Conservation (phyloP, 1,139 yeast genomes). For the Pichia cactophila region DNA sequence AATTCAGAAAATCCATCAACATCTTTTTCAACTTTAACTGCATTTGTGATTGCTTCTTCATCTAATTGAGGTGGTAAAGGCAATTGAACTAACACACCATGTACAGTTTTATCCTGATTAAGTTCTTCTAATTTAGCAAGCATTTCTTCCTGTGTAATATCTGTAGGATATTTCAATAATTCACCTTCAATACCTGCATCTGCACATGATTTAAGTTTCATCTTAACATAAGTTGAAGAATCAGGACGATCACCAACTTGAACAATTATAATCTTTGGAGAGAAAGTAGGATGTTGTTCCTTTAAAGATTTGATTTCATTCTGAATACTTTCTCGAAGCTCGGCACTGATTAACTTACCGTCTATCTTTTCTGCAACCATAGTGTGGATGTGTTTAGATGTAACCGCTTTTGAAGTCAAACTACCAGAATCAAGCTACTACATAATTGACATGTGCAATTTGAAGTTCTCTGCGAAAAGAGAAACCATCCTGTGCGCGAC, state of each 20-base stretch:
- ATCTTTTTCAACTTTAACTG: conserved; percentile 62
- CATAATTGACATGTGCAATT: background rate
- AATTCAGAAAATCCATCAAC: conserved; percentile 75
- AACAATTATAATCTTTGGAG: conserved; percentile 59
- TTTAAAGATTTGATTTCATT: conserved; percentile 46
- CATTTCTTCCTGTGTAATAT: conserved; percentile 48
- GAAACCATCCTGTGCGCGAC: too few relatives aligned
- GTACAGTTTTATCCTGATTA: conserved; percentile 56
- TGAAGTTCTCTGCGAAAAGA: too few relatives aligned
- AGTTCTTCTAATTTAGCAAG: conserved; percentile 47
- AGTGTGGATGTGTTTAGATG: background rate
- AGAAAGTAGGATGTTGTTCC: conserved; percentile 42
- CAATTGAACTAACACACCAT: conserved; percentile 65
- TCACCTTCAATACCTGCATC: conserved; percentile 58
- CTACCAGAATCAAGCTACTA: too few relatives aligned
- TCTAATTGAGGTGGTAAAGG: conserved; percentile 67
- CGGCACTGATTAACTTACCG: conserved; percentile 28
- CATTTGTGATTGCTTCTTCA: conserved; percentile 60
- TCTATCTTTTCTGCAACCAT: conserved; percentile 26
- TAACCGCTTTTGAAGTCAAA: too few relatives aligned
- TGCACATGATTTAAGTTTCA: conserved; percentile 66
- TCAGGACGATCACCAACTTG: conserved; percentile 76
- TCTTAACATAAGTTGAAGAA: conserved; percentile 67
- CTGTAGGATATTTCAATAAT: conserved; percentile 49
- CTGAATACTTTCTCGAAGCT: conserved; percentile 22